phyloP scores from a whole-genome alignment of 805 yeast species.

The Priceomyces carsonii region DNA sequence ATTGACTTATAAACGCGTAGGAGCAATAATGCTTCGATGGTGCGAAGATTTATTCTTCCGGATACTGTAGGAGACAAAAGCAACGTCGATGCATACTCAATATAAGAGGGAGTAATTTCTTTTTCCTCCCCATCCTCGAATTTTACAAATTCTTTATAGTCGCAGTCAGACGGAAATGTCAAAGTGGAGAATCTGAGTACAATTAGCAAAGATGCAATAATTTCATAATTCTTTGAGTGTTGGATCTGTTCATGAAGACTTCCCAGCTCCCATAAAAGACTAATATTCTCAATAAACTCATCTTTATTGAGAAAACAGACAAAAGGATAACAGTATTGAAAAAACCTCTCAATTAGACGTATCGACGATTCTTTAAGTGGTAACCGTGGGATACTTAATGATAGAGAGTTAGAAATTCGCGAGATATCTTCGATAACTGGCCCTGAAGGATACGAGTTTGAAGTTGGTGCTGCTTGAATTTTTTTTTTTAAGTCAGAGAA shows the following conservation, averaged over 20 bases:
- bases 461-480: neutral
- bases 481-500: conserved; percentile 3
- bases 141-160: too few species aligned
- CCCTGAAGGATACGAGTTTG: conserved; percentile 1
- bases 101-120: conserved; percentile 1
- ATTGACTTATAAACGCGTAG: conserved; percentile 7
- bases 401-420: too few species aligned
- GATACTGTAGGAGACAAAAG: neutral
- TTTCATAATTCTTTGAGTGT: conserved; percentile 12
- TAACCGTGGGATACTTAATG: too few species aligned
- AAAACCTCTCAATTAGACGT: conserved; percentile 49
- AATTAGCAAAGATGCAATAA: conserved; percentile 38
- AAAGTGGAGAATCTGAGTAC: conserved; percentile 44
- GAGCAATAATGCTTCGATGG: conserved; percentile 7
- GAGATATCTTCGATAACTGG: neutral
- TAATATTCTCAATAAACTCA: conserved; percentile 41
- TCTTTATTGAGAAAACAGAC: conserved; percentile 52
- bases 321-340: conserved; percentile 42
- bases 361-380: conserved; percentile 43
- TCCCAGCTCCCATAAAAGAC: too few species aligned
- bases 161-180: conserved; percentile 29
- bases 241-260: too few species aligned
- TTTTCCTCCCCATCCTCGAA: too few species aligned
- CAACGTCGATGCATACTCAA: conserved; percentile 3
- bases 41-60: conserved; percentile 1